Evolutionary conservation across 768 basidiomycete species (phyloP), one percentile per base, ranked within the genome.

Genomic region (Lactarius sanguifluus): DNA sequence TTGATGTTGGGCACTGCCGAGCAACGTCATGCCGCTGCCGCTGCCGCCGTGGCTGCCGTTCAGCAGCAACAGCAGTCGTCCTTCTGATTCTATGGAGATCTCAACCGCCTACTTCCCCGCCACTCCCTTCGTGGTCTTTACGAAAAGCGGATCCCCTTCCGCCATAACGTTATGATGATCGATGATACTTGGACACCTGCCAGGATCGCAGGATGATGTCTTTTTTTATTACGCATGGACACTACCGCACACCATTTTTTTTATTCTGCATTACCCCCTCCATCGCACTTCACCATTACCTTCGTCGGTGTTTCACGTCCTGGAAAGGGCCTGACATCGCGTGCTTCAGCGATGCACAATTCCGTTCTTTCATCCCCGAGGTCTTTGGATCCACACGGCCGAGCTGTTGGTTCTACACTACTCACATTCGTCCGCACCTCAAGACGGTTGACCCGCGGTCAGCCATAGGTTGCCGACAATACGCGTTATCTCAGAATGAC

Each of bases 1-100:
- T 83, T 94, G 76, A 93, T 92, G 90, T 86, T 94, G 75, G 85
- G 87, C 76, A 89, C 89, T 65, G 89, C 90, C 54, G 87, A 89
- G 77, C 90, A 90, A 71, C 79, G 85, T 72, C 85, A 85, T 75
- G 85, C 83, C 57, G 81, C 80, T 9, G 81, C 82, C 57, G 84
- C 85, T 45, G 82, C 83, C 43, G 86, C 85, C 60, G 80, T 81
- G 36, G 81, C 84, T 58, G 83, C 84, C 64, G 82, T 84, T 61
- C 36, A 38, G 36, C 75, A 82, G 72, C 75, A 75, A 45, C 80
- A 78, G 70, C 76, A 72, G 75, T 77, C 79, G 58, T 71, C 73
- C 64, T 81, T 81, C 76, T 86, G 79, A 85, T 81, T 77, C 77
- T 23, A 6, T 32, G 15, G 68, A 45, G 69, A 0, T n/a, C 38